Evolutionary conservation across 345 rosid species (phyloP).

Genomic region (Brassica napus): DNA sequence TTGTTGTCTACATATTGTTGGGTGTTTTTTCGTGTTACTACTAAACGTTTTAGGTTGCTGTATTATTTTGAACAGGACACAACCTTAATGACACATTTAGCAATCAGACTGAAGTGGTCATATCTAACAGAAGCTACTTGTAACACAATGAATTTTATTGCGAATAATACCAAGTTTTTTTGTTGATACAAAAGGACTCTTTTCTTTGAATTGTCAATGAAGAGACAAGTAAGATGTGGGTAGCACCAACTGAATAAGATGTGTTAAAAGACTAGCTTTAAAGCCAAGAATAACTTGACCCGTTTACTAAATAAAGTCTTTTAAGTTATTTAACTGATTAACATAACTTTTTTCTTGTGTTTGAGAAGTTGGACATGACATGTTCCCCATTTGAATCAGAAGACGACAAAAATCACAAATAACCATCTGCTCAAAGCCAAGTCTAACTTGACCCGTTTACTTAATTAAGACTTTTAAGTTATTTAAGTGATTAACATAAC

Average conservation of each 20-base stretch:
- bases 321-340: not conserved
- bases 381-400: conserved; percentile 4
- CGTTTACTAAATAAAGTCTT: not conserved
- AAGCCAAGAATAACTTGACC: conserved; percentile 17
- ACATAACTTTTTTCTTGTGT: not conserved
- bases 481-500: not conserved
- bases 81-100: not conserved
- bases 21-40: conserved; percentile 19
- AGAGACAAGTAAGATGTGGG: conserved; percentile 28
- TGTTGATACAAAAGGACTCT: not conserved
- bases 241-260: conserved; percentile 17
- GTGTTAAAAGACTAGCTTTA: not conserved
- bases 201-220: not conserved
- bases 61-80: conserved; percentile 16
- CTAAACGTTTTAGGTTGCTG: conserved; percentile 6
- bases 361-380: not conserved
- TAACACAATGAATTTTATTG: not conserved
- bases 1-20: not conserved
- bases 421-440: conserved; percentile 1
- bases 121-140: not conserved
- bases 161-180: conserved; percentile 8
- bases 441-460: conserved; percentile 22
- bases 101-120: not conserved
- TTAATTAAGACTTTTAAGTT: not conserved
- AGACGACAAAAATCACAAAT: not conserved